A percentile compares a stretch with the other conserved stretches of the same genome.
These are phyloP conservation scores for Solanum paucissectum DNA, from an alignment of 257 asterid species.

Conservation along the genomic window DNA sequence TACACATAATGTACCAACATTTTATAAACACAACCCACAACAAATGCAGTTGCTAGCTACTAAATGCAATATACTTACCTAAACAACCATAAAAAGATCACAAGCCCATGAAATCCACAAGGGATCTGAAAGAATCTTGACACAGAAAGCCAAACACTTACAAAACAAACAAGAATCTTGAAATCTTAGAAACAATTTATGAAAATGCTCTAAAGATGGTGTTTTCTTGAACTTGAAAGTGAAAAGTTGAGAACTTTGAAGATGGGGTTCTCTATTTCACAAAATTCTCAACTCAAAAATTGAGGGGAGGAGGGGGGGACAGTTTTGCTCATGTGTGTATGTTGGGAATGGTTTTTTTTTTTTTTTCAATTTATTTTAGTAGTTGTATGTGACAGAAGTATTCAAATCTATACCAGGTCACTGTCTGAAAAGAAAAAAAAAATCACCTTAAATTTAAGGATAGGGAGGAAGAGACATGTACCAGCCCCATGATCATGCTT, in stretches of 20 bases:
- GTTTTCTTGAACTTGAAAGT: background rate
- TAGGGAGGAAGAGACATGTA: background rate
- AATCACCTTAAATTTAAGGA: background rate
- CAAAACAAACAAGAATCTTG: background rate
- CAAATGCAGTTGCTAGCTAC: background rate
- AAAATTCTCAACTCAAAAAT: background rate
- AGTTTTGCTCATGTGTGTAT: background rate
- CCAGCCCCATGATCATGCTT: background rate
- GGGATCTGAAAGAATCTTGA: slow-evolving; percentile 25
- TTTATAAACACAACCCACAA: background rate
- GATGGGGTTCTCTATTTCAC: background rate
- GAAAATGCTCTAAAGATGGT: background rate
- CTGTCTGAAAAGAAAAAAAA: background rate
- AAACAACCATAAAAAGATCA: slow-evolving; percentile 14
- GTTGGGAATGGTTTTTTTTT: background rate
- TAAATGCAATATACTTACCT: slow-evolving; percentile 13
- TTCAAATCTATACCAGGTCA: slow-evolving; percentile 21
- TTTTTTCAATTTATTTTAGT: background rate
- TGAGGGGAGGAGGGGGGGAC: background rate
- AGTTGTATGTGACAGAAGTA: slow-evolving; percentile 6
- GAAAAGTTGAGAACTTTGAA: background rate
- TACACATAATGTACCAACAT: background rate
- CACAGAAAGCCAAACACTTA: background rate
- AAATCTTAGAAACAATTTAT: background rate
- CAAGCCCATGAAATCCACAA: slow-evolving; percentile 17